Percentiles rank a stretch among this genome's conserved stretches.
These are phyloP conservation scores for Inosperma sp. DNA, from an alignment of 768 basidiomycete genomes.

Conservation along the genomic window DNA sequence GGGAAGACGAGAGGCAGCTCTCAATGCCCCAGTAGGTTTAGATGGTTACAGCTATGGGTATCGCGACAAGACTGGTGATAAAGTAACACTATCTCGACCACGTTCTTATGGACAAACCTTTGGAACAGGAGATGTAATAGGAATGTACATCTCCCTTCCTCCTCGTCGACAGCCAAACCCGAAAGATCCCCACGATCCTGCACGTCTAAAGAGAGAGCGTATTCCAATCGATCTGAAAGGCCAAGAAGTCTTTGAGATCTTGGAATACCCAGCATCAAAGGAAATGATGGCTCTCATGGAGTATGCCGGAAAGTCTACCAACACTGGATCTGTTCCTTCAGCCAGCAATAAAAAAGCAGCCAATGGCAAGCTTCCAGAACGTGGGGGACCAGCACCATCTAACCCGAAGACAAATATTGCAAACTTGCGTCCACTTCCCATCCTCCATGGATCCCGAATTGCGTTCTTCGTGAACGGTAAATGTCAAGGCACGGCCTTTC, in stretches of 20 bases:
- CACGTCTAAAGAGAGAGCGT: conserved; percentile 80
- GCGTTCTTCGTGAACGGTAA: conserved; percentile 93
- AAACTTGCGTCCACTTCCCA: conserved; percentile 62
- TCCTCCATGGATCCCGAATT: conserved; percentile 64
- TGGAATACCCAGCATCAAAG: conserved; percentile 83
- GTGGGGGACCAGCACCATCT: conserved; percentile 36
- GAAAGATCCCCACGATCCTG: conserved; percentile 73
- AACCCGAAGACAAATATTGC: conserved; percentile 34
- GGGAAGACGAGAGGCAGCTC: conserved; percentile 86
- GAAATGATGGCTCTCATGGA: conserved; percentile 93
- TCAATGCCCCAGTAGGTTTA: conserved; percentile 88
- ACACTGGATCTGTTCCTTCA: conserved; percentile 53
- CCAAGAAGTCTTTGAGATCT: conserved; percentile 93
- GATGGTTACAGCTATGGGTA: conserved; percentile 93
- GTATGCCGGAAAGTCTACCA: conserved; percentile 55
- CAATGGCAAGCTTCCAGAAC: conserved; percentile 66
- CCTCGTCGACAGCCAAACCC: conserved; percentile 51
- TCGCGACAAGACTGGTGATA: conserved; percentile 90
- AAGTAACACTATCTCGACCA: conserved; percentile 78
- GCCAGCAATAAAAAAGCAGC: conserved; percentile 59
- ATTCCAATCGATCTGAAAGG: conserved; percentile 94
- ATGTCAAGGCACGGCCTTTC: conserved; percentile 77
- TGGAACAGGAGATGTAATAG: conserved; percentile 81
- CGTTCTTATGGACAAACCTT: conserved; percentile 73
- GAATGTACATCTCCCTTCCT: conserved; percentile 91